phyloP scores from a whole-genome alignment of 306 rosid species.

The Malus domestica region ASM211411v1 NC_041798.1:40259001-40259500 shows the following conservation, averaged over 20 bases:
- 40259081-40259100: background rate
- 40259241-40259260: conserved; percentile 68
- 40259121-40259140: background rate
- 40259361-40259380: conserved; percentile 82
- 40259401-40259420: conserved; percentile 89
- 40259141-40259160: background rate
- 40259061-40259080: background rate
- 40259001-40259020: background rate
- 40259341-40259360: background rate
- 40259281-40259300: background rate
- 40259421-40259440: conserved; percentile 14
- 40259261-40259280: background rate
- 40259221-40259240: conserved; percentile 66
- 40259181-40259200: conserved; percentile 78
- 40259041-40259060: background rate
- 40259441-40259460: background rate
- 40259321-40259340: background rate
- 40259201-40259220: conserved; percentile 70
- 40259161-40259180: conserved; percentile 57
- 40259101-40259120: background rate
- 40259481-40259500: background rate
- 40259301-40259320: background rate
- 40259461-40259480: background rate
- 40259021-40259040: background rate
- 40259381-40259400: conserved; percentile 86